Conservation (phyloP, 2,329 filamentous ascomycete genomes). For the Paecilomyces dactylethromorphus region DNA sequence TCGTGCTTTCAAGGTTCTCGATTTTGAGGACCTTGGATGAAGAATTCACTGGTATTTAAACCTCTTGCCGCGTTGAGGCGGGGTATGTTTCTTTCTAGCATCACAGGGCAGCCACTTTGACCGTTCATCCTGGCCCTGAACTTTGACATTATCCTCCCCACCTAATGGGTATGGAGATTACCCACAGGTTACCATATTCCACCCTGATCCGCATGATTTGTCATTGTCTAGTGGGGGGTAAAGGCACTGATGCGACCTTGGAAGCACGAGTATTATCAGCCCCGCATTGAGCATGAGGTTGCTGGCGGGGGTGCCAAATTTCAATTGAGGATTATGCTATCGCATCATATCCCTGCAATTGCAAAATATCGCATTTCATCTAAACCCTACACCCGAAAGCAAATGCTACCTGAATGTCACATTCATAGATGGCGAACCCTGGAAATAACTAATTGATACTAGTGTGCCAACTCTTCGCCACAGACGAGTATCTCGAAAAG, state of each 20-base stretch:
- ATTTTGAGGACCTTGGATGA: conserved; percentile 15
- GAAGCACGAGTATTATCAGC: background rate
- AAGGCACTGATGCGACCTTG: background rate
- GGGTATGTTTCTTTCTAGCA: background rate
- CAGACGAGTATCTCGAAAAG: too few species aligned
- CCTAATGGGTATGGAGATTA: background rate
- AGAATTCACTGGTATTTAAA: conserved; percentile 17
- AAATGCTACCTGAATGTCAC: too few species aligned
- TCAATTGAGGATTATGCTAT: background rate
- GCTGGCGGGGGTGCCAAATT: background rate
- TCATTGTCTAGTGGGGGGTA: background rate
- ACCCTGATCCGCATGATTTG: background rate
- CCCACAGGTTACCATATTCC: background rate
- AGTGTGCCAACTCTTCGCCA: too few species aligned
- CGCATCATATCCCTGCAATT: too few species aligned
- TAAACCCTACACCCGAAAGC: too few species aligned
- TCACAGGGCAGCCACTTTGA: background rate
- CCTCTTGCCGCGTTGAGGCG: background rate
- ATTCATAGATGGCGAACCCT: too few species aligned
- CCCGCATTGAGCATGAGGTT: background rate
- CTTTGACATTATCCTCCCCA: background rate
- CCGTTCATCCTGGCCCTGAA: background rate
- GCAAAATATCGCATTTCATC: too few species aligned
- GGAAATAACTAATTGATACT: too few species aligned
- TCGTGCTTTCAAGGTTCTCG: conserved; percentile 19